Base-by-base conservation (phyloP, 768 basidiomycete species). In the Phylloporus sp. region DNA sequence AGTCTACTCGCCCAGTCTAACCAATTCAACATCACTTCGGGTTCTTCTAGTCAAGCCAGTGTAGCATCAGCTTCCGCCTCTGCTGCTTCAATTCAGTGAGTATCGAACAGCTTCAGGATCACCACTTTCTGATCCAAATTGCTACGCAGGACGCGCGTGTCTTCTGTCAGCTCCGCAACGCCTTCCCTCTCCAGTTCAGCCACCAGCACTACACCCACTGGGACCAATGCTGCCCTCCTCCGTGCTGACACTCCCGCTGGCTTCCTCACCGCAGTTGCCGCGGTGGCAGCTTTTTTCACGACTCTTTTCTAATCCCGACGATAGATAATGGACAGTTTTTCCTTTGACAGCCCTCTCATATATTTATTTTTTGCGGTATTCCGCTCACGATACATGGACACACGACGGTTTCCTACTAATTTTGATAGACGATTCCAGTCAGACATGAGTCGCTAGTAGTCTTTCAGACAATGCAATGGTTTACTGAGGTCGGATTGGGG, bases 1-100 rank as follows among this genome's bases (percentile, higher is more conserved):
- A 69, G 70, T 45, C 82, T 93, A 57, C 76, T 81, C 47, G 88
- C 90, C 34, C 89, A 94, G 70, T 91, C 88, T 16, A 46, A 50
- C 24, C 63, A 80, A 49, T 94, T 92, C 69, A 70, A 64, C 59
- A 80, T 84, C 64, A 67, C 65, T 36, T 52, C 53, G 1, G 26
- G 52, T 26, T 55, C 63, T 29, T 55, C 66, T 29, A 45, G 27
- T 26, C 40, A 27, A 7, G 48, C 69, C 6, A 42, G 35, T 10
- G 18, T n/a, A 18, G n/a, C 36, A 38, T 38, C 66, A 15, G 48
- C 63, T 11, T 48, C 58, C 11, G 34, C 57, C 35, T 48, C 58
- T 13, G 34, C 57, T 38, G 27, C 31, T 6, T 52, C 60, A 16
- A 5, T 5, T 18, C 43, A 50, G 65, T 67, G 44, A 68, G 67